Base-by-base conservation (phyloP, 495 filamentous ascomycete species). In the Penicillium silybi region DNA sequence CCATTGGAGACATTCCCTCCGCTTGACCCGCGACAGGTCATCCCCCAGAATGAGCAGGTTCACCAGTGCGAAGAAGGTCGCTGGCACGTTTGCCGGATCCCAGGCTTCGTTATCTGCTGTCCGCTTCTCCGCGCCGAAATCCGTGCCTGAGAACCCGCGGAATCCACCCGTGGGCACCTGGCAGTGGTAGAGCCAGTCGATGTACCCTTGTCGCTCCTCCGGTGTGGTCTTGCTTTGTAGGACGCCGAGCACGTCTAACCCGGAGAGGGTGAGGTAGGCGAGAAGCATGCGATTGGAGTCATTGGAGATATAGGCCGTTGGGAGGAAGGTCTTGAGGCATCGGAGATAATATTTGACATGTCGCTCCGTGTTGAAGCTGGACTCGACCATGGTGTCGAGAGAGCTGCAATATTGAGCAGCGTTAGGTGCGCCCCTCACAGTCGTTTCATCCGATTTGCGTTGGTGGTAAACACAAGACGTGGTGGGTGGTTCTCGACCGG, bases 281-380 rank as follows among this genome's bases (percentile, higher is more conserved):
- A 97, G 81, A 1, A 85, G 86, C 68, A 97, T 86, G 56, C 93
- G 91, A 66, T 88, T 90, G 46, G 87, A 87, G 69, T 98, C 93
- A 65, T 85, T 92, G 61, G 81, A 78, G 38, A 84, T 90, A 75
- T 97, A 97, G 53, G 81, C 76, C 46, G 79, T 75, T 1, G 93
- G 93, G 4, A 98, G 83, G 42, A 84, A 77, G 32, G 90, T 85
- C 59, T 86, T 89, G 39, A 92, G 80, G 57, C 91, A 96, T 64
- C 91, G 85, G 53, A 89, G 82, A 86, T 92, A 97, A 78, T 96
- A 98, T 63, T 86, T 89, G 62, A 92, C 75, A 68, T 98, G 93
- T 41, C 78, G 82, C 22, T 81, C 76, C 44, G 81, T 83, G 64
- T 90, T 80, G 63, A 93, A 81, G 22, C 65, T 60, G 37, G 79